Evolutionary conservation across 2,329 filamentous ascomycete genomes (phyloP).

Genomic region (Thermomyces lanuginosus): DNA sequence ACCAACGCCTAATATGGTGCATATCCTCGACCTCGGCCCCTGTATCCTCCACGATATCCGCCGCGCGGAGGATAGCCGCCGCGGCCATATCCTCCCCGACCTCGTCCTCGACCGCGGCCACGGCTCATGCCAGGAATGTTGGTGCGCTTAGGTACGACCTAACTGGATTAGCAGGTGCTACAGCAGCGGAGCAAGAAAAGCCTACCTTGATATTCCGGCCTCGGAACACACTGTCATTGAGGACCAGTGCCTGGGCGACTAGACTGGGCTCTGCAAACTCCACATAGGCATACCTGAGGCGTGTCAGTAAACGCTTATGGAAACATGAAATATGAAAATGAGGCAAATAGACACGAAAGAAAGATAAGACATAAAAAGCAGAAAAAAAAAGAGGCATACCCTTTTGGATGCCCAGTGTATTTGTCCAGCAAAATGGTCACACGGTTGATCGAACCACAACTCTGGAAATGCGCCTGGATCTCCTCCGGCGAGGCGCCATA

Average conservation of each 20-base stretch:
- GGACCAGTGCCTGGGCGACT: conserved; percentile 79
- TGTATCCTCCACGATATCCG: conserved; percentile 44
- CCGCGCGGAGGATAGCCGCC: conserved; percentile 34
- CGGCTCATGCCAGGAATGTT: conserved; percentile 90
- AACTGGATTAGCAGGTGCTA: conserved; percentile 8
- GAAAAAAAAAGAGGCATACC: conserved; percentile 42
- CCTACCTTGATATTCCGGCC: conserved; percentile 84
- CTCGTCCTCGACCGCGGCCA: conserved; percentile 41
- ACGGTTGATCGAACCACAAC: conserved; percentile 90
- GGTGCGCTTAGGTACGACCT: conserved; percentile 84
- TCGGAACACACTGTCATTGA: conserved; percentile 94
- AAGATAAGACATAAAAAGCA: no score
- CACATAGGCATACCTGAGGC: conserved; percentile 82
- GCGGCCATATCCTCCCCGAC: conserved; percentile 34
- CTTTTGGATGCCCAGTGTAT: conserved; percentile 98
- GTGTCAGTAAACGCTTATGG: conserved; percentile 10
- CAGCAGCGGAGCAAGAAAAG: background rate
- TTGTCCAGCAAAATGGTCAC: conserved; percentile 97
- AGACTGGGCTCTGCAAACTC: conserved; percentile 91
- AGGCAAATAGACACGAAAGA: no score
- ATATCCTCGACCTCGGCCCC: conserved; percentile 30
- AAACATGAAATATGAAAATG: no score
- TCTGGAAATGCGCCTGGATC: conserved; percentile 96
- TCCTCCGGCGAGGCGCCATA: conserved; percentile 95
- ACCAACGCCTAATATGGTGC: conserved; percentile 28